Evolutionary conservation across 306 rosid species (phyloP).

Genomic region (Trifolium subterraneum): DNA sequence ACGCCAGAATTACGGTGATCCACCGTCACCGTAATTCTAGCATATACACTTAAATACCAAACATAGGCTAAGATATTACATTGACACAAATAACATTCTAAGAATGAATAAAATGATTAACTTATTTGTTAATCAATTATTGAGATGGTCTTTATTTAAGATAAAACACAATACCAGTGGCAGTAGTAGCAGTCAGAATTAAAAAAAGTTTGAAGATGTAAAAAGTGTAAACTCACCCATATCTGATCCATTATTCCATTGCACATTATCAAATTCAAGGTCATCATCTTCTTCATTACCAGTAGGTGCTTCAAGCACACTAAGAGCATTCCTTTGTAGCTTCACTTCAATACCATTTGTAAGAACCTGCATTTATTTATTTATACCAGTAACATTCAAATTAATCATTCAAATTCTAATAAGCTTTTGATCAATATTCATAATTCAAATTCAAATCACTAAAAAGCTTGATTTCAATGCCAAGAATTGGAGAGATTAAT

Average conservation of each 20-base stretch:
- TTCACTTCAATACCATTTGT: constrained; percentile 98
- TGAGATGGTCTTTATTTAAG: constrained; percentile 26
- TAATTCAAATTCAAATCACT: constrained; percentile 30
- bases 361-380: constrained; percentile 67
- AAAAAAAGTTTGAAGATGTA: neutral
- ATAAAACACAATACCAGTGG: constrained; percentile 20
- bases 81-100: constrained; percentile 25
- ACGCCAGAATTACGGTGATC: too few relatives aligned
- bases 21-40: too few relatives aligned
- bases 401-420: constrained; percentile 26
- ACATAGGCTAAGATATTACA: constrained; percentile 45
- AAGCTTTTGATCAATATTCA: neutral
- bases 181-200: constrained; percentile 18
- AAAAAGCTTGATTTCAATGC: constrained; percentile 1
- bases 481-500: neutral
- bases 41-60: too few relatives aligned
- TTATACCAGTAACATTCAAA: constrained; percentile 17
- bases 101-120: constrained; percentile 35
- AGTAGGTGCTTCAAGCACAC: constrained; percentile 96
- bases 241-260: constrained; percentile 89
- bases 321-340: constrained; percentile 96
- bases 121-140: constrained; percentile 38
- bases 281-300: constrained; percentile 97
- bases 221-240: constrained; percentile 68
- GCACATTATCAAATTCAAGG: constrained; percentile 80